phyloP scores from a whole-genome alignment of 2,329 filamentous ascomycete genomes.

The Claviceps africana region DNA sequence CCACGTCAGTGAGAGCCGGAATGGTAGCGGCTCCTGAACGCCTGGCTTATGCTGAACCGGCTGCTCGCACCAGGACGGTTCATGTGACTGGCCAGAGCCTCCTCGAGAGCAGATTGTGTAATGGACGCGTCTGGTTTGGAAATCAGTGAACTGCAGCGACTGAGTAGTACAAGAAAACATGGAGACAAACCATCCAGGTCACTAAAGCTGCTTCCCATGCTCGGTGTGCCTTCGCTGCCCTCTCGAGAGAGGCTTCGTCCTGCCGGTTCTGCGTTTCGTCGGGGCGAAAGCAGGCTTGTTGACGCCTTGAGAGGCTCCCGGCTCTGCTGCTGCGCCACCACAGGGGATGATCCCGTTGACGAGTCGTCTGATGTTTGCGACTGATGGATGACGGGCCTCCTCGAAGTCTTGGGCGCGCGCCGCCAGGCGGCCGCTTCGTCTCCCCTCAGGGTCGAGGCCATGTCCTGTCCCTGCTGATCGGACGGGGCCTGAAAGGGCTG shows the following conservation, averaged over 20 bases:
- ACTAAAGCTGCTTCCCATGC: slow-evolving; percentile 76
- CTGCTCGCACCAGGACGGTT: slow-evolving; percentile 21
- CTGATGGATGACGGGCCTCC: slow-evolving; percentile 25
- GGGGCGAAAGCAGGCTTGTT: slow-evolving; percentile 40
- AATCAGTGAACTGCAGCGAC: background rate
- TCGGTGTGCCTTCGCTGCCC: slow-evolving; percentile 59
- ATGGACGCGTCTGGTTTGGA: slow-evolving; percentile 53
- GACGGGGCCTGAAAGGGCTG: slow-evolving; percentile 29
- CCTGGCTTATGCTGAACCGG: slow-evolving; percentile 55
- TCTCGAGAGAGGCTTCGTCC: slow-evolving; percentile 45
- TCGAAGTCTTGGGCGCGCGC: slow-evolving; percentile 16
- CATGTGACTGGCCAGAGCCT: slow-evolving; percentile 50
- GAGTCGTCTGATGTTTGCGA: slow-evolving; percentile 53
- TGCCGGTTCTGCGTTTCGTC: slow-evolving; percentile 43
- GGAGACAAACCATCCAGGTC: slow-evolving; percentile 55
- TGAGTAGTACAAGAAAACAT: background rate
- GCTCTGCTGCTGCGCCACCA: slow-evolving; percentile 15
- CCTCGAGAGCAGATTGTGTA: slow-evolving; percentile 67
- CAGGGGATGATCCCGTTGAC: slow-evolving; percentile 33
- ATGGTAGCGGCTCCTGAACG: slow-evolving; percentile 48
- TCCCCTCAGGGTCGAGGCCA: slow-evolving; percentile 39
- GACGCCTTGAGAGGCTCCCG: slow-evolving; percentile 19
- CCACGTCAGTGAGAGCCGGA: slow-evolving; percentile 19
- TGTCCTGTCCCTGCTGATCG: slow-evolving; percentile 27
- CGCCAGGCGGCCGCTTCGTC: slow-evolving; percentile 22